Percentiles rank a stretch among this genome's conserved stretches.
Evolutionary conservation across 768 basidiomycete genomes (phyloP).

Genomic region (Tubosaeta sp.): DNA sequence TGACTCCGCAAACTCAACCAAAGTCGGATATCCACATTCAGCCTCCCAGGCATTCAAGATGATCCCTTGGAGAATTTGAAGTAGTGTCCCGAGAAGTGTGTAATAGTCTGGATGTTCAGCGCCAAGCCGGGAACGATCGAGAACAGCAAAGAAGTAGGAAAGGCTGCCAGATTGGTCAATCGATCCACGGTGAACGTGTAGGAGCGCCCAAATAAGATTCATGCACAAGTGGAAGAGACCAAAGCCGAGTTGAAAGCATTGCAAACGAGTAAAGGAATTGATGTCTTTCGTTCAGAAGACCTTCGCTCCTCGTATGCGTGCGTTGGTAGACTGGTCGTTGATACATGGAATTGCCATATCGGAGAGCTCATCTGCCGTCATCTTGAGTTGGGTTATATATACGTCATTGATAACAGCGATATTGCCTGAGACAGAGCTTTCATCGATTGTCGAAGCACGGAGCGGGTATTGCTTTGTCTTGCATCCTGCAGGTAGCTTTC

Average conservation of each 20-base stretch:
- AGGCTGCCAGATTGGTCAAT: not conserved
- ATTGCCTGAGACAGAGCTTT: not conserved
- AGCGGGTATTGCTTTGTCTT: not conserved
- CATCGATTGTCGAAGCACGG: not conserved
- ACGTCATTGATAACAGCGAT: not conserved
- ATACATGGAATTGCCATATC: too few relatives aligned
- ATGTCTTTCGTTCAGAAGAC: not conserved
- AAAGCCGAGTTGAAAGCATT: conserved; percentile 1
- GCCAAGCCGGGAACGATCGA: conserved; percentile 26
- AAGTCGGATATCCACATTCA: conserved; percentile 13
- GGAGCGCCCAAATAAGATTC: conserved; percentile 22
- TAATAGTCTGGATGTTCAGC: conserved; percentile 34
- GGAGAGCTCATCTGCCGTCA: not conserved
- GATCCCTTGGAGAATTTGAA: conserved; percentile 32
- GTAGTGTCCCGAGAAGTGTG: conserved; percentile 16
- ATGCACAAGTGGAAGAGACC: conserved; percentile 32
- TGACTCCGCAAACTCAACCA: too few relatives aligned
- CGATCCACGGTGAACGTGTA: not conserved
- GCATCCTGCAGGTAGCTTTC: not conserved
- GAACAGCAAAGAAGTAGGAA: conserved; percentile 6
- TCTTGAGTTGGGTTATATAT: conserved; percentile 3
- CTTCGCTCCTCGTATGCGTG: not conserved
- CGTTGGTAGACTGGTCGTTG: not conserved
- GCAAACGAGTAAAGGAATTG: not conserved
- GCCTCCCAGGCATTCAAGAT: conserved; percentile 31